These are phyloP conservation scores for Hypericum androsaemum DNA, from an alignment of 345 rosid species.

Conservation along the genomic window DNA sequence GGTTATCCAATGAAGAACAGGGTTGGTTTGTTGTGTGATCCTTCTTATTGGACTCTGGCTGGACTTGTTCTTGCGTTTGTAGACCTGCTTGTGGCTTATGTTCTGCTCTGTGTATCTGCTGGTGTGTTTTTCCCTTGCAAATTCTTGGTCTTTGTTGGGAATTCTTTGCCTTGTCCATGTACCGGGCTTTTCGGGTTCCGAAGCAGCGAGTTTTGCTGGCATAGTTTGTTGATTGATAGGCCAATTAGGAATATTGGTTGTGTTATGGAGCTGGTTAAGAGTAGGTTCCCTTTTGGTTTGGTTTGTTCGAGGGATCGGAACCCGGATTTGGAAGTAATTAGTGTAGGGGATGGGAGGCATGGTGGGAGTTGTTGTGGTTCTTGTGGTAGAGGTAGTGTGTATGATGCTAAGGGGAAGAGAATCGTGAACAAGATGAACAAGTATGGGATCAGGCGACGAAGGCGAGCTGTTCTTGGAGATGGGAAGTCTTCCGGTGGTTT, in stretches of 20 bases:
- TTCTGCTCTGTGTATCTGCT: conserved; percentile 16
- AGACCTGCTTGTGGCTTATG: conserved; percentile 18
- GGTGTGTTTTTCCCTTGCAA: conserved; percentile 11
- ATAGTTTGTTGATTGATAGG: conserved; percentile 19
- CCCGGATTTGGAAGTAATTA: conserved; percentile 9
- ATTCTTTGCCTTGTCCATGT: conserved; percentile 18
- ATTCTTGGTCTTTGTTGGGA: conserved; percentile 9
- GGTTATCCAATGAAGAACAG: too few species aligned
- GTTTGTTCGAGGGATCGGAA: conserved; percentile 26
- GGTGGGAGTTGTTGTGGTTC: conserved; percentile 16
- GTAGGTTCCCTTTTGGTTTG: conserved; percentile 19
- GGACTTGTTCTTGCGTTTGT: conserved; percentile 15
- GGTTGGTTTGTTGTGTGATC: too few species aligned
- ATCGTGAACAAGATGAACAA: conserved; percentile 38
- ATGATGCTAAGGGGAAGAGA: conserved; percentile 39
- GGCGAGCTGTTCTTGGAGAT: conserved; percentile 26
- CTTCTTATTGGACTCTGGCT: conserved; percentile 11
- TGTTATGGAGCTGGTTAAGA: conserved; percentile 16
- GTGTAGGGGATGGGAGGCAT: conserved; percentile 8
- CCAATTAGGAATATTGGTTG: conserved; percentile 11
- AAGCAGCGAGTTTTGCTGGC: conserved; percentile 12
- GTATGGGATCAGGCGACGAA: conserved; percentile 30
- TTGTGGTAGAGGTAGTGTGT: conserved; percentile 28
- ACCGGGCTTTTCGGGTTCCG: conserved; percentile 18
- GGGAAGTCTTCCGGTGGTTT: conserved; percentile 21